Evolutionary conservation across 768 basidiomycete species (phyloP), one percentile per base, ranked within the genome.

Genomic region (Roridomyces roridus): DNA sequence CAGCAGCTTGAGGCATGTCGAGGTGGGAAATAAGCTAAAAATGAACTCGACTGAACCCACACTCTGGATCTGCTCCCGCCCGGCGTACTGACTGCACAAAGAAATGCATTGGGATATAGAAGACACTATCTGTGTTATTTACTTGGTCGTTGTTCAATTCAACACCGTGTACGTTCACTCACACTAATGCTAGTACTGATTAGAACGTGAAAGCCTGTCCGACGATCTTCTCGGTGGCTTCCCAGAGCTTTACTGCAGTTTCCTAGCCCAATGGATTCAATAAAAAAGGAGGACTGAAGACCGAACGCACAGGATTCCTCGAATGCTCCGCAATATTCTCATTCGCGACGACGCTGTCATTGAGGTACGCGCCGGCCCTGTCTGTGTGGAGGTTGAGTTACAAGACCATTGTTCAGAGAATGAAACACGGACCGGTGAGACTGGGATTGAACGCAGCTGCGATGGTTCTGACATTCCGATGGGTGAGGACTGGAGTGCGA

Each of bases 391-490:
- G 31, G 12, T 15, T 23, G 29, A 17, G 31, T 4, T 15, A 31
- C 6, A 44, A 21, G 5, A 46, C 14, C 28, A 20, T 14, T 25
- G 43, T 25, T 25, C 26, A 6, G 39, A 7, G 45, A 29, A 3
- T 5, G 42, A n/a, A 10, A 35, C 39, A 44, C 45, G 4, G 4
- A 34, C 45, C 45, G 11, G 24, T 17, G 41, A 53, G 36, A 11
- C 42, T 25, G 25, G 51, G 51, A 24, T 53, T 42, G 31, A 53
- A 53, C 5, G 51, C 51, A 24, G 51, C 42, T 18, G 31, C 28
- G 11, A 53, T 25, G n/a, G 51, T 53, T 2, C 51, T 53, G 43
- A 20, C 21, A 44, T 7, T 25, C 23, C 10, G 18, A 44, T 44
- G 8, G 26, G 45, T 29, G 7, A n/a, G 12, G 20, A 17, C 10